Evolutionary conservation across 352 stramenopile genomes (phyloP).

Genomic region (Globisporangium acanthophoron): DNA sequence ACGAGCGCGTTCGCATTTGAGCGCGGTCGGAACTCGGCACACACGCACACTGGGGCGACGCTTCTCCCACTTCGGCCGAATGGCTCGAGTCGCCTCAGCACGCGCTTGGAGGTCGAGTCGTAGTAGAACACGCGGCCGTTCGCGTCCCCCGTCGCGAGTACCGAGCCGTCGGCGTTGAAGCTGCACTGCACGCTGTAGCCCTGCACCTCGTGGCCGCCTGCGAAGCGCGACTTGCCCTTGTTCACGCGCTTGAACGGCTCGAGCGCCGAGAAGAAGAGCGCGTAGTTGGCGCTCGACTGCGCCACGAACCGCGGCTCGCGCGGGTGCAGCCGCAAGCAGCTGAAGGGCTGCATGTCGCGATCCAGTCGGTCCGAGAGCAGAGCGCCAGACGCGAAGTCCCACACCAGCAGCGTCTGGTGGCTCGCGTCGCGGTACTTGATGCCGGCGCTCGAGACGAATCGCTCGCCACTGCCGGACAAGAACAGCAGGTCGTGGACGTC

Average conservation of each 20-base stretch:
- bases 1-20: constrained; percentile 13
- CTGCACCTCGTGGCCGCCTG: constrained; percentile 30
- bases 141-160: constrained; percentile 44
- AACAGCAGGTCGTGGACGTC: constrained; percentile 60
- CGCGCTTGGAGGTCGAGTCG: constrained; percentile 13
- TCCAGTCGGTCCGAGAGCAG: constrained; percentile 48
- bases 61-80: constrained; percentile 11
- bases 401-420: constrained; percentile 62
- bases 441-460: constrained; percentile 46
- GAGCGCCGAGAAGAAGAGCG: constrained; percentile 30
- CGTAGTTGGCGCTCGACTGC: constrained; percentile 38
- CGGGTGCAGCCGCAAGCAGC: constrained; percentile 40
- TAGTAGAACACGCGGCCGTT: constrained; percentile 45
- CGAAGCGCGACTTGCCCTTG: constrained; percentile 16
- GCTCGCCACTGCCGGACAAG: constrained; percentile 17
- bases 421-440: constrained; percentile 35
- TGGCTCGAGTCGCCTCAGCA: constrained; percentile 16
- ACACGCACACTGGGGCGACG: constrained; percentile 16
- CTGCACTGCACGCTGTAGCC: constrained; percentile 47
- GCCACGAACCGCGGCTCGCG: constrained; percentile 30
- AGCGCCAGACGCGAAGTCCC: constrained; percentile 39
- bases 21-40: constrained; percentile 26
- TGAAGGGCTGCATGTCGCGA: constrained; percentile 37
- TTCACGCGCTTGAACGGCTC: constrained; percentile 47
- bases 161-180: constrained; percentile 35